Base-by-base conservation (phyloP, 306 rosid genomes). In the Dryas alaskensis region DNA sequence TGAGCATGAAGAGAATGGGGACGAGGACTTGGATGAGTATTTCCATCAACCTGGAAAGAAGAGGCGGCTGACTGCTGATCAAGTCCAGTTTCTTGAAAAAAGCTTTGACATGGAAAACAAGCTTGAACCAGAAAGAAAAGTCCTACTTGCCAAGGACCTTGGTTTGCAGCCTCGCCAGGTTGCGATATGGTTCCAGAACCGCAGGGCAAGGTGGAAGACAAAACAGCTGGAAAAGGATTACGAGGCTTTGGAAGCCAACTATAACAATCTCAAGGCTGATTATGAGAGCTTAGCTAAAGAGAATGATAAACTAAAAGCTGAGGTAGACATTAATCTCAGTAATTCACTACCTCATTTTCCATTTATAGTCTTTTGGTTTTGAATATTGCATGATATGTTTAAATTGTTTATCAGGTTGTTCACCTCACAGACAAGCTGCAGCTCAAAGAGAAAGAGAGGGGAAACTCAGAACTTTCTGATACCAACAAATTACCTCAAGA, bases 161-260 rank as follows among this genome's bases (percentile, higher is more conserved):
- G 91, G 92, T 12, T 81, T 92, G 95, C 90, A 88, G 85, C 98
- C 98, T n/a, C 88, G 97, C 4, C 98, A 92, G 78, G 95, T 92
- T 14, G 96, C 98, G 2, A 92, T 92, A n/a, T 92, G 98, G 98
- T 92, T 90, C 75, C 98, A 92, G 54, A 92, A 92, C 84, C 95
- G 98, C 31, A 85, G 97, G 0, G 97, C 98, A 0, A 69, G 98
- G 39, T 92, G 92, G 94, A 92, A 89, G 80, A 88, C 88, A 0
- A 92, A 90, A 77, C 95, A 86, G 79, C 82, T 92, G 22, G 97
- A 92, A 86, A 90, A 86, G 78, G 97, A 92, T 70, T 90, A 84
- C 37, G 95, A 88, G 0, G 67, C 76, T 42, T 76, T 92, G 19
- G 89, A 83, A 73, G 65, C 81, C 43, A 83, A 75, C 82, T 89